A percentile compares a stretch with the other conserved stretches of the same genome.
These are phyloP conservation scores for Cyclospora cayetanensis DNA, from an alignment of 169 alveolate species.

Conservation along the genomic window DNA sequence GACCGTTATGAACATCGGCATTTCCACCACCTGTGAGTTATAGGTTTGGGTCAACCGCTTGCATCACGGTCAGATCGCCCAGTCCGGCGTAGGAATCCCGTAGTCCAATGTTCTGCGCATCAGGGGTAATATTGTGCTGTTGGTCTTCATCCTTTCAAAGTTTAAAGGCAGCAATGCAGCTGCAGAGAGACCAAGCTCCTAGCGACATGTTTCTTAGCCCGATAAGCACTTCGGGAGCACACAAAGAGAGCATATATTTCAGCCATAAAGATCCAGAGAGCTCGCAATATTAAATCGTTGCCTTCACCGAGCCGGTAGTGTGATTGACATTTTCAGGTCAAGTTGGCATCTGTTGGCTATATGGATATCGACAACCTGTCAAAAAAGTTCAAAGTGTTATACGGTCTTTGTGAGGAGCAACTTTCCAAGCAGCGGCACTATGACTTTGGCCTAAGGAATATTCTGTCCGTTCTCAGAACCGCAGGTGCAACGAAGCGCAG, in stretches of 20 bases:
- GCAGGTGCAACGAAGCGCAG: constrained; percentile 93
- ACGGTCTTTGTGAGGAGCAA: constrained; percentile 95
- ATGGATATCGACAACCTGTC: constrained; percentile 87
- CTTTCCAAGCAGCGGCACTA: constrained; percentile 95
- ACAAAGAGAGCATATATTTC: not conserved
- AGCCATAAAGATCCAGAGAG: not conserved
- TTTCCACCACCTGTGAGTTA: too few relatives aligned
- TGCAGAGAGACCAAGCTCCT: too few relatives aligned
- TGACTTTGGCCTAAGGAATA: constrained; percentile 95
- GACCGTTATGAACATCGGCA: too few relatives aligned
- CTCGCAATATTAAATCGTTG: not conserved
- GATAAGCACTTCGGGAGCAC: not conserved
- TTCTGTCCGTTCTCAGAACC: constrained; percentile 93
- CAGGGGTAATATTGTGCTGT: not conserved
- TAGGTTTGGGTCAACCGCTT: too few relatives aligned
- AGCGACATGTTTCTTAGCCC: too few relatives aligned
- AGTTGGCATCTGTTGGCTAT: constrained; percentile 95
- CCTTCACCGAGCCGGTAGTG: not conserved
- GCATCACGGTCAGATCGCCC: too few relatives aligned
- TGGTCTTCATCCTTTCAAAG: too few relatives aligned
- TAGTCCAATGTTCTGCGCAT: too few relatives aligned
- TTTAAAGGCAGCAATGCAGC: too few relatives aligned
- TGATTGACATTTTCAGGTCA: constrained; percentile 78
- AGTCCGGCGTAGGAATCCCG: too few relatives aligned
- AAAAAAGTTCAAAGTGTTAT: constrained; percentile 94